Evolutionary conservation across 495 filamentous ascomycete genomes (phyloP), one percentile per base, ranked within the genome.

Genomic region (Apodospora peruviana): DNA sequence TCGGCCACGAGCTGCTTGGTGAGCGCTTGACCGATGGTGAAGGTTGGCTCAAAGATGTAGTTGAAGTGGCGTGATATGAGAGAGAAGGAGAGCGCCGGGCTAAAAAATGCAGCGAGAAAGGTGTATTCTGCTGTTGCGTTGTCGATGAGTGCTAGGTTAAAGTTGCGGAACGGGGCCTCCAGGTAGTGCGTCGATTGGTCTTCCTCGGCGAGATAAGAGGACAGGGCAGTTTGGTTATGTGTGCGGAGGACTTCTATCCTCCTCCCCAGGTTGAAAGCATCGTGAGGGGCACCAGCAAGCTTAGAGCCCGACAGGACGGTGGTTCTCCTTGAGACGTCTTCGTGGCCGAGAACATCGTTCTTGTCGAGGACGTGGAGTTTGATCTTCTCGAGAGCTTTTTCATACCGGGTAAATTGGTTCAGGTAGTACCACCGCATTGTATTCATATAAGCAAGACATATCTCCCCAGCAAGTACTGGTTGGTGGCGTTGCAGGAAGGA

Each of bases 351-450:
- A 4, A 90, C 82, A 61, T 95, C 88, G 53, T 86, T 81, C 58
- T 86, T 88, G 58, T 96, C 93, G 49, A 94, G 76, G 2, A 74
- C 67, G 51, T 95, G 88, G 11, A 96, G 58, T 56, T 87, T 90
- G 52, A 97, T 75, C 60, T 90, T 95, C 47, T 85, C 83, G 0
- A 98, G 79, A 0, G 91, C 79, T 49, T 83, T 81, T 43, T 85
- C 78, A 62, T 97, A 98, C 16, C 91, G 87, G 3, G 81, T 84
- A 63, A 98, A 98, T 64, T 96, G 84, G 50, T 85, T 91, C 34
- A 83, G 70, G 59, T 97, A 97, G 58, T 98, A 98, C 93, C 93
- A 98, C 38, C 90, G 81, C 91, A 98, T 96, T 7, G 93, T 98
- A 68, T 96, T 95, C 67, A 95, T 84, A 55, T 98, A 98, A 5